A percentile compares a stretch with the other conserved stretches of the same genome.
phyloP scores from a whole-genome alignment of 116 monocot species.

The Dioscorea cayenensis region DNA sequence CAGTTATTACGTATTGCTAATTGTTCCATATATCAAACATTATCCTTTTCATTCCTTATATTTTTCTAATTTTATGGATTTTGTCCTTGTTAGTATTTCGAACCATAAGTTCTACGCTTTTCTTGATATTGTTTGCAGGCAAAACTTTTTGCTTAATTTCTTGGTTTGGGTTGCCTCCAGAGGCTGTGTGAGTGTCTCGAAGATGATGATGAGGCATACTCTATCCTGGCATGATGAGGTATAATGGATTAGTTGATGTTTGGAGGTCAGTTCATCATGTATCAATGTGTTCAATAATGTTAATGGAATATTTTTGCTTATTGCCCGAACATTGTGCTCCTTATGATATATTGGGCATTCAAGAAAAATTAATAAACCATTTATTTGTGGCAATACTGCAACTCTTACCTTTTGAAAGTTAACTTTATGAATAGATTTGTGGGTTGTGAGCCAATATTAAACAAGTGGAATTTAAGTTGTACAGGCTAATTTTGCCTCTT shows the following conservation, averaged over 20 bases:
- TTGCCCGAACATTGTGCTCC: no score
- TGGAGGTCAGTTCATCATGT: background rate
- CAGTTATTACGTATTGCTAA: no score
- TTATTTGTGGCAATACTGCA: no score
- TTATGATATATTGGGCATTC: no score
- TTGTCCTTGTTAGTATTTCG: background rate
- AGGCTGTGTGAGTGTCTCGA: constrained; percentile 81
- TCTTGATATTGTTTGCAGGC: background rate
- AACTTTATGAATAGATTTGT: no score
- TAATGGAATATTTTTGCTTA: background rate
- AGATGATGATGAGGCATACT: constrained; percentile 91
- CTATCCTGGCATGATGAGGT: constrained; percentile 93
- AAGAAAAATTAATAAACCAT: no score
- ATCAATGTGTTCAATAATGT: background rate
- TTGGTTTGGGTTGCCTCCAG: constrained; percentile 65
- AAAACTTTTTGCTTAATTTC: constrained; percentile 1
- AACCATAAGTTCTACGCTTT: background rate
- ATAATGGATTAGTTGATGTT: background rate
- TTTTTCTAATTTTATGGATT: background rate
- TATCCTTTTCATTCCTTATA: background rate
- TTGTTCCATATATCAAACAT: background rate
- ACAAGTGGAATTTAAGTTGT: no score
- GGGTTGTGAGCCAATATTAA: no score
- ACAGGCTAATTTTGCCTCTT: no score
- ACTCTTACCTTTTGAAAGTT: no score